A percentile compares a stretch with the other conserved stretches of the same genome.
Evolutionary conservation across 2,329 filamentous ascomycete species (phyloP).

Genomic region (Neofusicoccum sp.): DNA sequence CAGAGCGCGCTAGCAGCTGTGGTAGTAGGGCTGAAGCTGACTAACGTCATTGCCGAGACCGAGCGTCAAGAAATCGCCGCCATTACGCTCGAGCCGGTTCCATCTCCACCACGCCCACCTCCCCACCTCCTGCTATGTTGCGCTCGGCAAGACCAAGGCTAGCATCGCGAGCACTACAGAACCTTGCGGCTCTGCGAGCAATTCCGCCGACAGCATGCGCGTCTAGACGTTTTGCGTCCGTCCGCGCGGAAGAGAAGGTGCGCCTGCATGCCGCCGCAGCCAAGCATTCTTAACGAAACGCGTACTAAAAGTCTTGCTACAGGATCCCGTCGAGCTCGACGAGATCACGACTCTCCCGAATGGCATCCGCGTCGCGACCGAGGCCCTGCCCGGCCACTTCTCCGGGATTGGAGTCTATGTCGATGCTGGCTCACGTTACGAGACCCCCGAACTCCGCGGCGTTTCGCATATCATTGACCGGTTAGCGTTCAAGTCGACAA

Average conservation of each 20-base stretch:
- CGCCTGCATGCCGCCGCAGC: conserved; percentile 16
- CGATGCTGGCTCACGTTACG: conserved; percentile 91
- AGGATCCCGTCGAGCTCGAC: conserved; percentile 86
- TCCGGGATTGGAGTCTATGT: conserved; percentile 94
- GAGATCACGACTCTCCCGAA: conserved; percentile 85
- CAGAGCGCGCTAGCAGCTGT: too few species aligned
- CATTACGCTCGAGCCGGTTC: neutral
- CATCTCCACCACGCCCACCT: neutral
- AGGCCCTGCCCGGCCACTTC: conserved; percentile 91
- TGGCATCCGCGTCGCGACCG: conserved; percentile 90
- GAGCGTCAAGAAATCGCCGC: conserved; percentile 17
- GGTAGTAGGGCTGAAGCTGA: conserved; percentile 15
- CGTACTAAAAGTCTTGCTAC: conserved; percentile 7
- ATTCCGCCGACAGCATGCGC: neutral
- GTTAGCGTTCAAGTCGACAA: conserved; percentile 88
- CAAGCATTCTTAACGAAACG: neutral
- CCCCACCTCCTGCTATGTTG: conserved; percentile 5
- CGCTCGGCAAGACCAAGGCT: conserved; percentile 6
- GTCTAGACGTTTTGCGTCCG: conserved; percentile 30
- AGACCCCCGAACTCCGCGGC: conserved; percentile 78
- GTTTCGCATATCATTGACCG: conserved; percentile 96
- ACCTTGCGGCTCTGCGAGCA: neutral
- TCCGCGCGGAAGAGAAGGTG: conserved; percentile 37
- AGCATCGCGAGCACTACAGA: conserved; percentile 2
- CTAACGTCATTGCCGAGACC: conserved; percentile 19